Conservation (phyloP, 306 rosid genomes). For the Cicer pinnatifidum region DNA sequence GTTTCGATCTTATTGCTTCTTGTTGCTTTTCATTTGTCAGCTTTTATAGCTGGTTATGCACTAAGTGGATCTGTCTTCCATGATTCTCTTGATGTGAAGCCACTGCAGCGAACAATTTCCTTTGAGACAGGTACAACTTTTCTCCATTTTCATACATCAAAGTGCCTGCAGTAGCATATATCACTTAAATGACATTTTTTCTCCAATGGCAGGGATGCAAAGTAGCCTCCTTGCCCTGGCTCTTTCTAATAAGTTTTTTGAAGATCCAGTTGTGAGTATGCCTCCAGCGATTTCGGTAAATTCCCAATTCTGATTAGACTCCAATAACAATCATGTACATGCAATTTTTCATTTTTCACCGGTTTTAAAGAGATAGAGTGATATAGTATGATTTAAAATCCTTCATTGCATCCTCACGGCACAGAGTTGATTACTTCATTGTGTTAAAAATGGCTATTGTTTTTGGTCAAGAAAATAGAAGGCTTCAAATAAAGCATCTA, state of each 20-base stretch:
- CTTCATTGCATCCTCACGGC: conserved; percentile 34
- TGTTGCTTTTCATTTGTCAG: conserved; percentile 70
- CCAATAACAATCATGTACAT: conserved; percentile 4
- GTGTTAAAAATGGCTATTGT: conserved; percentile 16
- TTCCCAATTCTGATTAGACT: conserved; percentile 38
- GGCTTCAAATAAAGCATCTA: conserved; percentile 10
- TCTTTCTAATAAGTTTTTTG: conserved; percentile 84
- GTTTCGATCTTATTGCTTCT: conserved; percentile 63
- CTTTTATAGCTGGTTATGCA: conserved; percentile 76
- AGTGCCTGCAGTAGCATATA: conserved; percentile 26
- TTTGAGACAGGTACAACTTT: conserved; percentile 77
- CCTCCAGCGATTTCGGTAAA: conserved; percentile 97
- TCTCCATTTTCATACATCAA: conserved; percentile 21
- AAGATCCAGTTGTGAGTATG: conserved; percentile 79
- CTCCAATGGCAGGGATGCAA: conserved; percentile 80
- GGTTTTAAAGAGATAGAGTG: not conserved
- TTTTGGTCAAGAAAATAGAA: conserved; percentile 18
- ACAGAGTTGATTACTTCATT: conserved; percentile 15
- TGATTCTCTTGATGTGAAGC: conserved; percentile 62
- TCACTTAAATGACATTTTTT: conserved; percentile 19
- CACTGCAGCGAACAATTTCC: conserved; percentile 87
- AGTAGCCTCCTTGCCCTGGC: conserved; percentile 98
- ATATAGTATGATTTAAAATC: not conserved
- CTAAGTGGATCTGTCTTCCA: conserved; percentile 71
- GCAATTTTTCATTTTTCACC: conserved; percentile 13